Base-by-base conservation (phyloP, 495 filamentous ascomycete species). In the Astrothelium macrocarpum region DNA sequence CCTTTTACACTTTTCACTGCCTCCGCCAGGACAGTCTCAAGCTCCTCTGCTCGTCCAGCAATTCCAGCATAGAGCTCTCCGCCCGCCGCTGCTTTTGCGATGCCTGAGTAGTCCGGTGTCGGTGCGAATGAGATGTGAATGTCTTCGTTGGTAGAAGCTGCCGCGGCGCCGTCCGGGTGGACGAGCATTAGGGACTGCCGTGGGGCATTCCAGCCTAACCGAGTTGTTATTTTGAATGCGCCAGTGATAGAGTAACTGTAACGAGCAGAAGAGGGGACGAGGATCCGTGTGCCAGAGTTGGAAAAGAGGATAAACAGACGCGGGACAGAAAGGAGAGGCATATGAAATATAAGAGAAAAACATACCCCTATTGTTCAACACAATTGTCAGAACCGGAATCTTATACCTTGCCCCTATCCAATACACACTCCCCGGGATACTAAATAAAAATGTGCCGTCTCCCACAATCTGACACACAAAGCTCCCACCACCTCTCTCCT, bases 381-480 rank as follows among this genome's bases (percentile, higher is more conserved):
- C 88, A 64, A 97, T 91, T 0, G 91, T 96, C 64, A 97, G 75
- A 18, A 96, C 80, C 0, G 93, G 92, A 60, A 96, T 93, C 25
- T 85, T 83, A 72, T 97, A 97, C 18, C 92, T 83, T 67, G 85
- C 80, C 1, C 86, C 77, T 62, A 97, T 93, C 93, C 93, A 97
- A 76, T 96, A 96, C 23, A 97, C 91, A 26, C 85, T 89, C 0
- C 90, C 89, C 0, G 93, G 93, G 0, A 97, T 87, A 26, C 84
- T 70, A 62, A 97, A 97, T 3, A 97, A 79, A 73, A 84, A 97
- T 0, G 91, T 94, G 12, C 93, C 93, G 62, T 97, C 93, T 20
- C 93, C 93, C 1, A 96, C 93, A 53, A 97, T 87, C 66, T 96
- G 91, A 63, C 89, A 89, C 2, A 97, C 90, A 68, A 97, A 96